Conservation (phyloP, 768 basidiomycete species). For the Termitomyces sp. region DNA sequence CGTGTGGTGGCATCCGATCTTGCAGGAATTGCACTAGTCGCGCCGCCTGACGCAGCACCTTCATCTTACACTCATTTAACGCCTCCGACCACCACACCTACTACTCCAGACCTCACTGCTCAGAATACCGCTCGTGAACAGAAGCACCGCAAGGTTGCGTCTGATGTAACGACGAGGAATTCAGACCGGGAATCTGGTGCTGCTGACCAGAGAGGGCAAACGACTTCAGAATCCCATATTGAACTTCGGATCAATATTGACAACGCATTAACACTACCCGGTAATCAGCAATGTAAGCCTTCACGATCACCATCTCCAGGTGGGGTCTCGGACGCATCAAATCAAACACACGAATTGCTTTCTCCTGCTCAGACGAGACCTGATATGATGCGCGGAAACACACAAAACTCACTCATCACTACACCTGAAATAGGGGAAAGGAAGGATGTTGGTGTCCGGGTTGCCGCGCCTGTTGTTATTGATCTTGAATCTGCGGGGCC, state of each 20-base stretch:
- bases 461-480: conserved; percentile 61
- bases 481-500: conserved; percentile 31
- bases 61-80: conserved; percentile 49
- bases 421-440: conserved; percentile 64
- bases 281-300: conserved; percentile 29
- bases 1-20: conserved; percentile 38
- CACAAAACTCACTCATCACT: conserved; percentile 29
- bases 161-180: conserved; percentile 34
- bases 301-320: conserved; percentile 29
- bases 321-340: conserved; percentile 15
- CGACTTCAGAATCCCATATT: conserved; percentile 7
- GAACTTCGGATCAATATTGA: conserved; percentile 22
- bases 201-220: conserved; percentile 35
- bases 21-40: conserved; percentile 61
- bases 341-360: conserved; percentile 28
- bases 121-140: conserved; percentile 11
- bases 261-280: conserved; percentile 24
- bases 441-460: conserved; percentile 56
- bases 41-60: conserved; percentile 66
- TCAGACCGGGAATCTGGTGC: conserved; percentile 41
- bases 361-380: conserved; percentile 18
- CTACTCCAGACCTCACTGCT: conserved; percentile 18
- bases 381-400: conserved; percentile 3
- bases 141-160: conserved; percentile 44
- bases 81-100: conserved; percentile 48